phyloP scores from a whole-genome alignment of 2,329 filamentous ascomycete species.

The Curvularia lunata region DNA sequence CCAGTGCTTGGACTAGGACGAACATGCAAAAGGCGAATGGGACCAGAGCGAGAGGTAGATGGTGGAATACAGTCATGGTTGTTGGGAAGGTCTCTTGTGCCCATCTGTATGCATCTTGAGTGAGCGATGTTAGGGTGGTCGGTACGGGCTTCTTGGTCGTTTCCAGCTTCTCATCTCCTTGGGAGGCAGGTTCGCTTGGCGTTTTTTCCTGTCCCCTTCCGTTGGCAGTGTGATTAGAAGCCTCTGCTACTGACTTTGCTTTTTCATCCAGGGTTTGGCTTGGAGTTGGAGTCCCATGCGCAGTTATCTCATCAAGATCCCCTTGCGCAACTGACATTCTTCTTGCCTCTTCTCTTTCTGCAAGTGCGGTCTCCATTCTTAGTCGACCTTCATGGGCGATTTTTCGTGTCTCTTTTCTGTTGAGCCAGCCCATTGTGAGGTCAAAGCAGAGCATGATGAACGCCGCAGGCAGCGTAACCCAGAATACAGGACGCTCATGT shows the following conservation, averaged over 20 bases:
- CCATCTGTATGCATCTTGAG: conserved; percentile 60
- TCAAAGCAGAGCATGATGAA: conserved; percentile 74
- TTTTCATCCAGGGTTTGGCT: conserved; percentile 20
- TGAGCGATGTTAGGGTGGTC: conserved; percentile 61
- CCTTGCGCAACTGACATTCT: conserved; percentile 23
- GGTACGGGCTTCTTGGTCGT: conserved; percentile 18
- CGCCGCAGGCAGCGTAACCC: conserved; percentile 72
- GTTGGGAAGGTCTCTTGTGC: conserved; percentile 74
- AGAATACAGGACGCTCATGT: conserved; percentile 66
- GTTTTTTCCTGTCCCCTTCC: conserved; percentile 5
- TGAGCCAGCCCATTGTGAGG: conserved; percentile 66
- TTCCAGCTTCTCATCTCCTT: conserved; percentile 16
- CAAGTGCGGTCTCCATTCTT: conserved; percentile 55
- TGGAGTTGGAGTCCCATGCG: conserved; percentile 4
- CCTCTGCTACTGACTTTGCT: conserved; percentile 2
- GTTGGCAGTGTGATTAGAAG: conserved; percentile 7
- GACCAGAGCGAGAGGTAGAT: conserved; percentile 71
- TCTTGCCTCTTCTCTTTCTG: conserved; percentile 42
- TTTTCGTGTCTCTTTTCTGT: conserved; percentile 66
- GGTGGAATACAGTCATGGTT: conserved; percentile 66
- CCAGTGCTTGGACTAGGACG: conserved; percentile 72
- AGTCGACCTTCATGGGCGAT: conserved; percentile 64
- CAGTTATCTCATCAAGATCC: conserved; percentile 14
- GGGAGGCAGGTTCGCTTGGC: not conserved
- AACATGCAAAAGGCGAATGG: conserved; percentile 79